Conservation (phyloP, 2,329 filamentous ascomycete species). For the Penicillium sp. region DNA sequence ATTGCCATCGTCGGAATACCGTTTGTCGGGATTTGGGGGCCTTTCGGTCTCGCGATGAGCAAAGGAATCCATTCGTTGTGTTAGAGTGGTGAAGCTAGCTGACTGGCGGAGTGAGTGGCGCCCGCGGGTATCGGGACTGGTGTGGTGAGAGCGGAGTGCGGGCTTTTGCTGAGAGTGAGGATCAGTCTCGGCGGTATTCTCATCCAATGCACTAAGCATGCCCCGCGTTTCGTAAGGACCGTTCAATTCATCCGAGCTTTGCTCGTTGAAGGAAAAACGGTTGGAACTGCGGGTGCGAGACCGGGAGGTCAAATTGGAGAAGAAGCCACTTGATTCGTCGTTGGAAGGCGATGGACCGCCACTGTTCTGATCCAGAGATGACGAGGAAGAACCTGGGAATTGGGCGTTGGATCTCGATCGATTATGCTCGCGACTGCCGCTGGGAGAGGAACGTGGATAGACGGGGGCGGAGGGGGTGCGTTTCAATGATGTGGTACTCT, state of each 20-base stretch:
- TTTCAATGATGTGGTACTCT: slow-evolving; percentile 44
- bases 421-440: slow-evolving; percentile 41
- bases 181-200: slow-evolving; percentile 36
- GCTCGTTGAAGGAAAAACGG: slow-evolving; percentile 37
- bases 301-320: slow-evolving; percentile 29
- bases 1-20: slow-evolving; percentile 74
- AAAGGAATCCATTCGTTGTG: slow-evolving; percentile 52
- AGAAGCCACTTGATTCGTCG: slow-evolving; percentile 29
- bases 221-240: slow-evolving; percentile 45
- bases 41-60: slow-evolving; percentile 46
- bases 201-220: slow-evolving; percentile 45
- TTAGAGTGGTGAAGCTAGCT: slow-evolving; percentile 58
- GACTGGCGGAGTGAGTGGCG: slow-evolving; percentile 63
- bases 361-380: slow-evolving; percentile 47
- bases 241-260: slow-evolving; percentile 47
- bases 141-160: slow-evolving; percentile 48
- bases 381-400: slow-evolving; percentile 45
- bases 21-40: slow-evolving; percentile 61
- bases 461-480: slow-evolving; percentile 48
- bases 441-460: slow-evolving; percentile 43
- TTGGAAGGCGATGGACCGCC: slow-evolving; percentile 40
- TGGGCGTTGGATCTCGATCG: slow-evolving; percentile 45
- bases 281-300: slow-evolving; percentile 35
- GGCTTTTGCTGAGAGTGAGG: slow-evolving; percentile 36
- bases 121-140: slow-evolving; percentile 54